Base-by-base conservation (phyloP, 2,329 filamentous ascomycete genomes). In the Colletotrichum liriopes region DNA sequence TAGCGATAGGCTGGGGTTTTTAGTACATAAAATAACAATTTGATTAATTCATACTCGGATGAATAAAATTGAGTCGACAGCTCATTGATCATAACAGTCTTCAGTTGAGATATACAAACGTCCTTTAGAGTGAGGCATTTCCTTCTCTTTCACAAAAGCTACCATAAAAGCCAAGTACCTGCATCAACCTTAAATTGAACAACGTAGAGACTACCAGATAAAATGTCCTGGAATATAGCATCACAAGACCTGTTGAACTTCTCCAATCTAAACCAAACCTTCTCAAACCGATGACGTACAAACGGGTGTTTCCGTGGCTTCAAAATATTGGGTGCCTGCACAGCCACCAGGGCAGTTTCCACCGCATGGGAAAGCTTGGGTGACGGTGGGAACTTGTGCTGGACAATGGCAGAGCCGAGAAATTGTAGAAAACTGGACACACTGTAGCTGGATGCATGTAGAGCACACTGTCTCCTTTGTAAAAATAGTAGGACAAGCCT, bases 261-360 rank as follows among this genome's bases (percentile, higher is more conserved):
- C n/a, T 23, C n/a, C 29, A 11, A 37, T 37, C 3, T 7, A 43
- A 12, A 7, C 2, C 7, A 1, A 26, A 16, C 1, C 26, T 4
- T 16, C 47, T 20, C 32, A 51, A 5, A 20, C 9, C 3, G 29
- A 29, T 5, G 71, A 32, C 0, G 56, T 62, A 26, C 71, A 73
- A 4, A 14, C 39, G 6, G 72, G 70, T 14, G 32, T 72, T 2
- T 66, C 55, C 6, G 72, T 70, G 1, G 39, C 65, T 55, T 74
- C 61, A 14, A 61, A 12, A 52, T 73, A 74, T 18, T 39, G 26
- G 9, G 72, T 74, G 23, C 37, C 54, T 3, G 55, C 65, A 37
- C 72, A 74, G 5, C 72, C 72, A 32, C 45, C 62, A 20, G 72
- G 72, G 26, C 72, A 74, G 3, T 9, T 20, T 5, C 20, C 56